phyloP scores from a whole-genome alignment of 306 rosid species.

The Cicer chorassanicum region DNA sequence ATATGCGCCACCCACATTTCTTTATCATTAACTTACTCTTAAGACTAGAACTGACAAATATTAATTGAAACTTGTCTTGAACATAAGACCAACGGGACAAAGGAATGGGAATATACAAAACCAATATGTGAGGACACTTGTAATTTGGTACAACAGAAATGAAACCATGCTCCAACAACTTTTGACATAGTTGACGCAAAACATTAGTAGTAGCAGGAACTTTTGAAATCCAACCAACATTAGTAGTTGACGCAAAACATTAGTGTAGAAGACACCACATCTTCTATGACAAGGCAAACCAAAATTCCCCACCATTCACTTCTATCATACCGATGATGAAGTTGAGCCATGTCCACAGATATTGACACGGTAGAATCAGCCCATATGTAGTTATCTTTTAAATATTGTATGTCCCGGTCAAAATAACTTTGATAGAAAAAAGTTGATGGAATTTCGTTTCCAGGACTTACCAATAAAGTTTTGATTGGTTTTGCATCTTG shows the following conservation, averaged over 20 bases:
- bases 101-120: constrained; percentile 9
- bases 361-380: constrained; percentile 34
- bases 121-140: constrained; percentile 37
- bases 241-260: constrained; percentile 14
- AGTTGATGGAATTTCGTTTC: constrained; percentile 37
- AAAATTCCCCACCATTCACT: constrained; percentile 44
- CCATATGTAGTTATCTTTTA: constrained; percentile 38
- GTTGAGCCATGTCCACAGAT: constrained; percentile 20
- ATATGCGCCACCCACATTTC: constrained; percentile 33
- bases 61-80: constrained; percentile 34
- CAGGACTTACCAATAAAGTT: constrained; percentile 36
- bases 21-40: constrained; percentile 36
- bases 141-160: constrained; percentile 27
- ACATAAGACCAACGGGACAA: constrained; percentile 15
- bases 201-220: neutral
- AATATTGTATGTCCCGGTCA: constrained; percentile 25
- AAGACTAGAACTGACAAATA: constrained; percentile 31
- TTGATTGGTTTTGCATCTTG: constrained; percentile 6
- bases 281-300: constrained; percentile 40
- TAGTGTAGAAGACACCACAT: constrained; percentile 5
- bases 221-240: constrained; percentile 37
- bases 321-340: constrained; percentile 22
- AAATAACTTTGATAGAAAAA: constrained; percentile 35
- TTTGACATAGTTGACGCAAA: constrained; percentile 28
- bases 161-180: constrained; percentile 13